These are phyloP conservation scores for Ensete glaucum DNA, from an alignment of 176 grass and related monocot species.

Conservation along the genomic window DNA sequence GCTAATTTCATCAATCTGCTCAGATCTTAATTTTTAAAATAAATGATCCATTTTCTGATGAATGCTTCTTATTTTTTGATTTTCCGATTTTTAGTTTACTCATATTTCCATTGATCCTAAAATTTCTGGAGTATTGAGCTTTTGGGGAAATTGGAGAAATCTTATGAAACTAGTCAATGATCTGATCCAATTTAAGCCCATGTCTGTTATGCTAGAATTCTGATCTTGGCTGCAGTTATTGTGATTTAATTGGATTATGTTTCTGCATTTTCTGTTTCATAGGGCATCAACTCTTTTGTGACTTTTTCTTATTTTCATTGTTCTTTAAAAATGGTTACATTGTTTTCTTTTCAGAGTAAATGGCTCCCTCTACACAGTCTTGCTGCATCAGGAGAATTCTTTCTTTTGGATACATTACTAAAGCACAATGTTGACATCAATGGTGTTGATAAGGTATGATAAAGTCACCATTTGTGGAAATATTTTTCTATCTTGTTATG, in stretches of 20 bases:
- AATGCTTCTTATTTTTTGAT: not conserved
- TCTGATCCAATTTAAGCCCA: too few species aligned
- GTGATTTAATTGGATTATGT: too few species aligned
- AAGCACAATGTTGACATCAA: constrained; percentile 75
- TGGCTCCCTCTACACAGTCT: constrained; percentile 77
- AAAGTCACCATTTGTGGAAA: not conserved
- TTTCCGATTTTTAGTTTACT: not conserved
- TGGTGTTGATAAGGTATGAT: constrained; percentile 65
- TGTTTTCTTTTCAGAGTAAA: constrained; percentile 55
- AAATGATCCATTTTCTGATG: not conserved
- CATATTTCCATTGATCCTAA: not conserved
- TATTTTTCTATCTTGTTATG: constrained; percentile 7
- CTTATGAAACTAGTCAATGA: too few species aligned
- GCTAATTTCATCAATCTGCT: too few species aligned
- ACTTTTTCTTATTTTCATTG: not conserved
- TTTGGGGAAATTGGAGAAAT: too few species aligned
- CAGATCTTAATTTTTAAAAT: too few species aligned
- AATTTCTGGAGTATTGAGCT: too few species aligned
- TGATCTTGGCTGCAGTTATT: too few species aligned
- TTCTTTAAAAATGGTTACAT: constrained; percentile 7
- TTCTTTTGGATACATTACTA: constrained; percentile 70
- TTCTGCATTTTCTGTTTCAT: too few species aligned
- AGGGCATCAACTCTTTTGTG: not conserved
- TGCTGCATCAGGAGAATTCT: constrained; percentile 86
- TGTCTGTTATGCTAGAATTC: too few species aligned